Evolutionary conservation across 768 basidiomycete species (phyloP).

Genomic region (Rhizopogon vulgaris): DNA sequence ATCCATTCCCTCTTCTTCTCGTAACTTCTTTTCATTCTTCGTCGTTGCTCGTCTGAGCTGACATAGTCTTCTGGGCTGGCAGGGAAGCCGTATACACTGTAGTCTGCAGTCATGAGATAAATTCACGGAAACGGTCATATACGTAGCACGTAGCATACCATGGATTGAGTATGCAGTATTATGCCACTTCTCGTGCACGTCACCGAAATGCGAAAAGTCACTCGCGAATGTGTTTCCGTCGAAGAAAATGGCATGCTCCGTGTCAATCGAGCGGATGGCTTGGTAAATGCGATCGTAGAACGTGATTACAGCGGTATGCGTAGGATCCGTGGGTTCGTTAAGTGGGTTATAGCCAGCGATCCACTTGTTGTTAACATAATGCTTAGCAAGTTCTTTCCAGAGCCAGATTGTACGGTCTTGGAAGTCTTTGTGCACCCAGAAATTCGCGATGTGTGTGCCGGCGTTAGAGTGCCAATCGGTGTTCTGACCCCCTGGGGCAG

Average conservation of each 20-base stretch:
- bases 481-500: constrained; percentile 70
- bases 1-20: constrained; percentile 76
- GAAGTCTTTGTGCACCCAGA: constrained; percentile 84
- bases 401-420: constrained; percentile 75
- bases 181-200: constrained; percentile 53
- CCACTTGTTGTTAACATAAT: constrained; percentile 76
- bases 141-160: constrained; percentile 29
- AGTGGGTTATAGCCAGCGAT: constrained; percentile 84
- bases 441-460: constrained; percentile 62
- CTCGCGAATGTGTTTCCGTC: constrained; percentile 83
- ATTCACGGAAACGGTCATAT: background rate
- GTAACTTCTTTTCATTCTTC: constrained; percentile 49
- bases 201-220: constrained; percentile 69
- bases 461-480: constrained; percentile 78
- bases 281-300: constrained; percentile 67
- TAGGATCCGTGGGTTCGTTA: constrained; percentile 73
- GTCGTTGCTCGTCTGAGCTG: constrained; percentile 45
- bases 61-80: constrained; percentile 47
- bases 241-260: constrained; percentile 69
- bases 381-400: constrained; percentile 69
- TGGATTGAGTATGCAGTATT: constrained; percentile 78
- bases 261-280: constrained; percentile 67
- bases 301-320: constrained; percentile 53
- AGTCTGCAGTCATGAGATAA: constrained; percentile 11
- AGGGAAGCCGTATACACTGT: constrained; percentile 61